Conservation (phyloP, 805 yeast species). For the Myxozyma neglecta region DNA sequence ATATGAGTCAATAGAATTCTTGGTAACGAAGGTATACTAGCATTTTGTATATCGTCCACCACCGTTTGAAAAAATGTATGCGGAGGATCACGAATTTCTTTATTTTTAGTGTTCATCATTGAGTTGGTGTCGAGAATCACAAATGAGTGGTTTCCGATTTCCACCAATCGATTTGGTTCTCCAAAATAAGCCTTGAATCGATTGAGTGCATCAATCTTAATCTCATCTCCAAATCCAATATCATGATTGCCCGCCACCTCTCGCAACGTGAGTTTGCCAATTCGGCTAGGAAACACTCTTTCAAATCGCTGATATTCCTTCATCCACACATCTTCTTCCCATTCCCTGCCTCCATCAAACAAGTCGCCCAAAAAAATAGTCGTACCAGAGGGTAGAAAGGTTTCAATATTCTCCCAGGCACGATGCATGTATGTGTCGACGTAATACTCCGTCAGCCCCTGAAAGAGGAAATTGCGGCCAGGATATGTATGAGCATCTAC, state of each 20-base stretch:
- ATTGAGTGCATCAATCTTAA: constrained; percentile 54
- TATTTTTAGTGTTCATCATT: constrained; percentile 58
- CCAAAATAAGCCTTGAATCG: constrained; percentile 79
- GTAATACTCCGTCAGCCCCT: constrained; percentile 57
- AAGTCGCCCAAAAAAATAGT: constrained; percentile 84
- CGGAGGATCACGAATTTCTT: constrained; percentile 50
- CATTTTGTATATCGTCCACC: constrained; percentile 7
- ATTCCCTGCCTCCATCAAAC: constrained; percentile 91
- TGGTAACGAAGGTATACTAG: constrained; percentile 47
- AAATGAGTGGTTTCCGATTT: constrained; percentile 67
- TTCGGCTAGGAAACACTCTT: constrained; percentile 59
- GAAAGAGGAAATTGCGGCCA: constrained; percentile 53
- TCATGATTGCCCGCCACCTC: constrained; percentile 89
- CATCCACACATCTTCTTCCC: constrained; percentile 69
- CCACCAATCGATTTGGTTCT: constrained; percentile 52
- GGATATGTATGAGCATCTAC: constrained; percentile 90
- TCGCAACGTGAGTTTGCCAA: constrained; percentile 40
- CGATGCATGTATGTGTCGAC: constrained; percentile 79
- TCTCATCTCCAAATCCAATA: constrained; percentile 83
- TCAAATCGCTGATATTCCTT: constrained; percentile 70
- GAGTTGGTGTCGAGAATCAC: constrained; percentile 83
- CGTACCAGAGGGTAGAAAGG: constrained; percentile 66
- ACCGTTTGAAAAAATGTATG: constrained; percentile 49
- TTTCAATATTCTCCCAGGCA: constrained; percentile 64
- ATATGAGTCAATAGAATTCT: constrained; percentile 80